These are phyloP conservation scores for Pelargonium nanum DNA, from an alignment of 345 rosid species.

Conservation along the genomic window DNA sequence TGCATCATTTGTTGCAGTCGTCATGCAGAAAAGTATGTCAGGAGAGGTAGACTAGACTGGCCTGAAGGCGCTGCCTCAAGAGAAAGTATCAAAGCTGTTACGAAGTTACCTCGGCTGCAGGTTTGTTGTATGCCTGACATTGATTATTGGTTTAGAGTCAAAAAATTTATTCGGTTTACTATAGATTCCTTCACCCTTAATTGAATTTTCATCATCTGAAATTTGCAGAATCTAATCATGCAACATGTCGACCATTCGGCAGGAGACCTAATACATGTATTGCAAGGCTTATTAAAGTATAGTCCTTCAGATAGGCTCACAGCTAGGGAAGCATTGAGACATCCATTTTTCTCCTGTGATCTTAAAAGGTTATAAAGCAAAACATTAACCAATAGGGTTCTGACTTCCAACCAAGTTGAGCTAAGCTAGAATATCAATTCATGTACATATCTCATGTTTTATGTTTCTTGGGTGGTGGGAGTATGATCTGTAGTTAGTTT, in stretches of 20 bases:
- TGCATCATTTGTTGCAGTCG: conserved; percentile 31
- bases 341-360: conserved; percentile 59
- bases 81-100: conserved; percentile 68
- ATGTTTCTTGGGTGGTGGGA: not conserved
- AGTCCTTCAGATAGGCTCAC: conserved; percentile 58
- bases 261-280: conserved; percentile 63
- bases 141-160: not conserved
- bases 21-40: conserved; percentile 63
- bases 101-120: conserved; percentile 73
- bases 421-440: not conserved
- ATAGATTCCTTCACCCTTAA: not conserved
- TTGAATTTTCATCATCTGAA: not conserved
- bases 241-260: conserved; percentile 85
- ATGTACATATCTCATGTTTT: not conserved
- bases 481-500: not conserved
- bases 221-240: conserved; percentile 64
- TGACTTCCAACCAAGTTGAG: no score
- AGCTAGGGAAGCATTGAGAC: conserved; percentile 70
- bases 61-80: conserved; percentile 81
- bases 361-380: conserved; percentile 25
- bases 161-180: no score
- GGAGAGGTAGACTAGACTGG: conserved; percentile 83
- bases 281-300: conserved; percentile 63
- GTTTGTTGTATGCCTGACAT: conserved; percentile 14
- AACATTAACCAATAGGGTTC: no score